Conservation (phyloP, 202 grass and related monocot species). For the Brachypodium distachyon region DNA sequence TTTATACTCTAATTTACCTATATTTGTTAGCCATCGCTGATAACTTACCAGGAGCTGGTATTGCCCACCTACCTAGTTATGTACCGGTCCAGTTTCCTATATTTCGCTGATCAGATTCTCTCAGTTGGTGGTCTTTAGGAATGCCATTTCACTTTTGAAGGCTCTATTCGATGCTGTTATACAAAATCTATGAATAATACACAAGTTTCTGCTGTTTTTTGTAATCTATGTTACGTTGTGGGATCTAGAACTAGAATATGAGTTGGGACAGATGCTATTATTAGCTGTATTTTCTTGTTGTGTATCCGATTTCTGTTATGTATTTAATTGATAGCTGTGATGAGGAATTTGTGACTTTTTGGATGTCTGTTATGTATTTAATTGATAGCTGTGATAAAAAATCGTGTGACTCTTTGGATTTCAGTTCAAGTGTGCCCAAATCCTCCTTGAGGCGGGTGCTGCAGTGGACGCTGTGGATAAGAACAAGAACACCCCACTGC, state of each 20-base stretch:
- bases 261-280: background rate
- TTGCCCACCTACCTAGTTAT: background rate
- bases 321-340: background rate
- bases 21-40: background rate
- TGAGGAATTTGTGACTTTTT: slow-evolving; percentile 4
- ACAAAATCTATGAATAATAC: background rate
- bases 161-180: background rate
- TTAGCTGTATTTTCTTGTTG: background rate
- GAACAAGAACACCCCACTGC: slow-evolving; percentile 92
- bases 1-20: background rate
- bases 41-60: background rate
- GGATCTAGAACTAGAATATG: background rate
- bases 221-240: background rate
- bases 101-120: background rate
- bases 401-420: background rate
- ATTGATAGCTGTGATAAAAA: background rate
- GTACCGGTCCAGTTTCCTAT: background rate
- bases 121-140: background rate
- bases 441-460: slow-evolving; percentile 74
- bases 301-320: too few species aligned
- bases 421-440: slow-evolving; percentile 72
- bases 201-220: background rate
- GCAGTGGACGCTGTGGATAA: slow-evolving; percentile 75
- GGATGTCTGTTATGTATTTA: background rate
- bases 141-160: background rate